Evolutionary conservation across 768 basidiomycete genomes (phyloP), one percentile per base, ranked within the genome.

Genomic region (Neoboletus subvelutipes): DNA sequence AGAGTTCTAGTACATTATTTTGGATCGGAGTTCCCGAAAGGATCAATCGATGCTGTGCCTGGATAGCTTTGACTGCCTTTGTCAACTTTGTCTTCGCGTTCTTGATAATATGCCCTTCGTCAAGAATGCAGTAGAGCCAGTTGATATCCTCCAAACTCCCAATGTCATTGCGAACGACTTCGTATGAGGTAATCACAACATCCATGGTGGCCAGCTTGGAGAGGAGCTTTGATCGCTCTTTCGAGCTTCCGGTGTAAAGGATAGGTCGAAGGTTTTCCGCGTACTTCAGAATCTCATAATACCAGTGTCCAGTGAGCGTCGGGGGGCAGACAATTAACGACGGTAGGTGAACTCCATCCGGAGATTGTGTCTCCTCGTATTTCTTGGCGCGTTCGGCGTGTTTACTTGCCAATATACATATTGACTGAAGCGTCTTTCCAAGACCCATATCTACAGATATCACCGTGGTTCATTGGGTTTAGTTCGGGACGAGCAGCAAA

Each of bases 21-120:
- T 99, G 97, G 56, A 99, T 98, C 0, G 97, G 97, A 7, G 97
- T 99, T 37, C 97, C 97, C 0, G 94, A 97, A 3, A 99, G 78
- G 67, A 99, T 91, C 22, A 99, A 79, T 24, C 97, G 87, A 74
- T 99, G 97, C 56, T 94, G 88, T 1, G 96, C 92, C 53, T 83
- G 84, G 45, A 98, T 82, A 56, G 79, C 83, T 73, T 99, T 99
- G 65, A 98, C 92, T 1, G 97, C 94, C 71, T 94, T 94, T 1
- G 96, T 94, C 39, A 99, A 81, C 73, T 98, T 98, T 24, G 97
- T 98, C 75, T 96, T 98, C 37, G 93, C 90, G 68, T 98, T 99
- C 80, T 98, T 98, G 75, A 99, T 98, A 62, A 98, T 85, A 73
- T 99, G 97, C 0, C 97, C 97, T 75, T 99, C 97, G 68, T 99